Percentiles rank a stretch among this genome's conserved stretches.
These are phyloP conservation scores for Nakazawaea pomicola DNA, from an alignment of 805 yeast species.

Conservation along the genomic window DNA sequence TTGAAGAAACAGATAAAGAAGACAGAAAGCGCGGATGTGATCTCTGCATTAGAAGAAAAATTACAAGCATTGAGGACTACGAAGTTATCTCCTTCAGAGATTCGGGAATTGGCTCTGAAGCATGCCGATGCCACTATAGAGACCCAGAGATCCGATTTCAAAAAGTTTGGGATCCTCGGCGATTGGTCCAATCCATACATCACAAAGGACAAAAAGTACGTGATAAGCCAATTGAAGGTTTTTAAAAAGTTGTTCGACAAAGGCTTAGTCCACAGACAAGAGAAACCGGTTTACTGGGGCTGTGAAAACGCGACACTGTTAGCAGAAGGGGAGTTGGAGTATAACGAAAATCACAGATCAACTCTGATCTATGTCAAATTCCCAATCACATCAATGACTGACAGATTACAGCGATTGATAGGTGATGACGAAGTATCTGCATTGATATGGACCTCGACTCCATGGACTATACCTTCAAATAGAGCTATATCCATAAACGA, in stretches of 20 bases:
- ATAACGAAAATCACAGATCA: constrained; percentile 65
- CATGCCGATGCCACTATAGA: constrained; percentile 69
- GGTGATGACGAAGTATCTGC: constrained; percentile 22
- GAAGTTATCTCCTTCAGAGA: constrained; percentile 40
- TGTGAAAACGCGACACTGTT: constrained; percentile 89
- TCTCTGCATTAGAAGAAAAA: constrained; percentile 6
- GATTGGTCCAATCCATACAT: constrained; percentile 72
- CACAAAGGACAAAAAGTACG: constrained; percentile 70
- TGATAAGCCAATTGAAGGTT: constrained; percentile 65
- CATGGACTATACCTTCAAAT: constrained; percentile 94
- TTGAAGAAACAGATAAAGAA: constrained; percentile 21
- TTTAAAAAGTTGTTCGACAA: constrained; percentile 61
- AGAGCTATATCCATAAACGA: constrained; percentile 73
- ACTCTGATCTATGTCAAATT: constrained; percentile 66
- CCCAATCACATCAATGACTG: constrained; percentile 41
- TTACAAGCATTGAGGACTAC: constrained; percentile 15
- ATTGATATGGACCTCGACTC: constrained; percentile 95
- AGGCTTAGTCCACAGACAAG: constrained; percentile 73
- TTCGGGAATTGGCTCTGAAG: constrained; percentile 58
- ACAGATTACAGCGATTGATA: constrained; percentile 8
- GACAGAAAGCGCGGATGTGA: constrained; percentile 5
- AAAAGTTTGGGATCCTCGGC: constrained; percentile 73
- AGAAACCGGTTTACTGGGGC: constrained; percentile 97
- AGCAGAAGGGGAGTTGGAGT: constrained; percentile 95
- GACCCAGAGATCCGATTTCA: constrained; percentile 59